These are phyloP conservation scores for Prunus yedoensis DNA, from an alignment of 331 rosid genomes.

Conservation along the genomic window DNA sequence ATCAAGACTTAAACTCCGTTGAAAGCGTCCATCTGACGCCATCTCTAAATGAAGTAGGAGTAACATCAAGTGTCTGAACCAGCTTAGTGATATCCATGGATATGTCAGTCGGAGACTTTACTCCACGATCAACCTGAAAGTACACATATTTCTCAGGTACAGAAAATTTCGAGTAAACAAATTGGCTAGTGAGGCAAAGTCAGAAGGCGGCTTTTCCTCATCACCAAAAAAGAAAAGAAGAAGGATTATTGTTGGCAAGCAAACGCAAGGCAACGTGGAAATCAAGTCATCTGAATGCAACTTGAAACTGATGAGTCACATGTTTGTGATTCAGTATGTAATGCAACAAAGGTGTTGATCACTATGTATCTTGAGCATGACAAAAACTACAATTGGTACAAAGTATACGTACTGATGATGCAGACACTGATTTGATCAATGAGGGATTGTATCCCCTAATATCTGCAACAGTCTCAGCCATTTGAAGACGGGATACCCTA, in stretches of 20 bases:
- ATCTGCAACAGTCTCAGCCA: slow-evolving; percentile 85
- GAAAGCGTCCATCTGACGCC: slow-evolving; percentile 74
- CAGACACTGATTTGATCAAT: slow-evolving; percentile 63
- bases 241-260: neutral
- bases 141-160: slow-evolving; percentile 3
- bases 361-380: neutral
- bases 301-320: neutral
- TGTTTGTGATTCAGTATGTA: neutral
- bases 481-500: slow-evolving; percentile 74
- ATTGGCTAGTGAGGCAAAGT: no score
- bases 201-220: neutral
- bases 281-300: neutral
- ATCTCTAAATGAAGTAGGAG: slow-evolving; percentile 62
- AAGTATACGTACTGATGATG: slow-evolving; percentile 61
- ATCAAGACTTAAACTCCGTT: slow-evolving; percentile 39
- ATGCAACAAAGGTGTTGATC: neutral
- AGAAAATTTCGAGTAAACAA: neutral
- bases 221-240: neutral
- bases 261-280: neutral
- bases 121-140: slow-evolving; percentile 84
- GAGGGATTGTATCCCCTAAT: slow-evolving; percentile 60
- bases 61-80: slow-evolving; percentile 52
- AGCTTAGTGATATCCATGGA: slow-evolving; percentile 81
- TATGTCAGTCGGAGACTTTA: slow-evolving; percentile 86
- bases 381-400: neutral